Base-by-base conservation (phyloP, 805 yeast species). In the Groenewaldozyma tartarivorans region DNA sequence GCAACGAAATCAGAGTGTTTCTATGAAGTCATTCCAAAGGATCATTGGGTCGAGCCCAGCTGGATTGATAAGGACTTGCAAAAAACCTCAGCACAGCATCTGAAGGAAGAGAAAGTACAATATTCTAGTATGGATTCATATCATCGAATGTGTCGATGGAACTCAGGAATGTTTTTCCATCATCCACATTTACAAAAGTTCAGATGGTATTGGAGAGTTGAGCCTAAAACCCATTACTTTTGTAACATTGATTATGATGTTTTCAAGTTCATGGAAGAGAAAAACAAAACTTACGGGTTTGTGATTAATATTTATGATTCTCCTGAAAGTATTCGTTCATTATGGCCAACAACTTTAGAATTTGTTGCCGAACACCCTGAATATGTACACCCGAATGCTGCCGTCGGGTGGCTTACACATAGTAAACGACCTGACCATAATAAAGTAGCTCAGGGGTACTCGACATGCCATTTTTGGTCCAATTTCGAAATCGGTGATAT, bases 401-500 rank as follows among this genome's bases (percentile, higher is more conserved):
- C 85, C 33, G 64, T 73, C 53, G 74, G 70, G 55, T 83, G 33
- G 71, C 77, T 38, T 75, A 77, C 66, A 72, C 68, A 55, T 54
- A 35, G 54, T 61, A 78, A 62, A 53, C 72, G 66, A 52, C 82
- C 77, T 9, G 54, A 57, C 4, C 70, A 67, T 48, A 66, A 59
- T 41, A 52, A 57, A n/a, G 52, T 74, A 74, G 76, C 5, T 55
- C 30, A 34, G 11, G 84, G 39, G 70, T 87, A 78, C 59, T 84
- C 81, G 51, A 51, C 82, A 42, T 81, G 90, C 53, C 95, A 87
- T 61, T 87, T 86, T 61, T 86, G 95, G 95, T 74, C 88, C 22
- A 87, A 86, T 62, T 86, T 87, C 52, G 96, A 88, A 60, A 86
- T 90, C 49, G 95, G 95, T 3, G 66, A 82, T 42, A 73, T 86